Conservation (phyloP, 1,284 basidiomycete species). For the Bjerkandera adusta region DNA sequence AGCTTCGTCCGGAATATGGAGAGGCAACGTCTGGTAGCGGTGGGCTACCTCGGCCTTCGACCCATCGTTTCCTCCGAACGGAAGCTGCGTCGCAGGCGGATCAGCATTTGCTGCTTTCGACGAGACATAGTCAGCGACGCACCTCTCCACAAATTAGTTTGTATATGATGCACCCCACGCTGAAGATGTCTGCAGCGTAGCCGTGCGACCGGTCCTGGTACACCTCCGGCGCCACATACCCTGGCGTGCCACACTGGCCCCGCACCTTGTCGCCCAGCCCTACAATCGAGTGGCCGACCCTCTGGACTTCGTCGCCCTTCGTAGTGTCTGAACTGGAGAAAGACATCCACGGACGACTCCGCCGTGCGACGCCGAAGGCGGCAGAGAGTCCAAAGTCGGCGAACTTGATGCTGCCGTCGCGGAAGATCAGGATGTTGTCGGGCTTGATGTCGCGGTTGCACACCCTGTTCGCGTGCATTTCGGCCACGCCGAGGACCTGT, state of each 20-base stretch:
- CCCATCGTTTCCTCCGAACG: no score
- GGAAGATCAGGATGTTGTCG: conserved; percentile 56
- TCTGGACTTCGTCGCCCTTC: no score
- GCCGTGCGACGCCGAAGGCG: conserved; percentile 47
- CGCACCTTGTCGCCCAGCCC: neutral
- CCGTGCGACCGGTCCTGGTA: conserved; percentile 3
- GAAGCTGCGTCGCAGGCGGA: no score
- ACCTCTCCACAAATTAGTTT: no score
- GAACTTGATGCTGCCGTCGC: conserved; percentile 47
- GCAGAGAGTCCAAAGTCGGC: conserved; percentile 65
- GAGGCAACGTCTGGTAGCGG: no score
- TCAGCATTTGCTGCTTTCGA: no score
- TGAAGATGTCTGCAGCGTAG: conserved; percentile 61
- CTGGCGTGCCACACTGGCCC: conserved; percentile 43
- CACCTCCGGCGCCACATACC: conserved; percentile 66
- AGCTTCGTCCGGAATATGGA: no score
- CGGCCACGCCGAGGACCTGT: no score
- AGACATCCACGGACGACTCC: conserved; percentile 15
- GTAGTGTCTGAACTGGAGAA: conserved; percentile 43
- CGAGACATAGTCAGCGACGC: no score
- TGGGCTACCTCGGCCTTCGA: no score
- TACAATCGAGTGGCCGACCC: neutral
- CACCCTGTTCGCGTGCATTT: no score
- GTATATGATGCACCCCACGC: no score
- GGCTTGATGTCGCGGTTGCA: conserved; percentile 69